Base-by-base conservation (phyloP, 257 asterid species). In the Parsonsia alboflavescens region DNA sequence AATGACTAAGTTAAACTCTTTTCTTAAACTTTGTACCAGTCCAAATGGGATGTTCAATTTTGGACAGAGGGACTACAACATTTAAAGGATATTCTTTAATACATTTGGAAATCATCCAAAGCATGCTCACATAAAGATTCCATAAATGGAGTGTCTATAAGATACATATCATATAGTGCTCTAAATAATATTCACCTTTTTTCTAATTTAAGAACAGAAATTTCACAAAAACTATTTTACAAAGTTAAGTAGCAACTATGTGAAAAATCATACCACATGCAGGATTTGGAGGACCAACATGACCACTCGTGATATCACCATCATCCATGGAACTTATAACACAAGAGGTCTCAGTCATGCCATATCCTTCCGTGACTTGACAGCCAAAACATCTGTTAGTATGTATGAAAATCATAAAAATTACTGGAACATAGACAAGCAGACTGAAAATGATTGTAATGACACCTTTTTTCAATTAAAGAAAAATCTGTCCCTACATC, bases 261-360 rank as follows among this genome's bases (percentile, higher is more conserved):
- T 61, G 71, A 22, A 70, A 72, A 53, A 70, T 73, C 95, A 83
- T 82, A 94, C 98, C 98, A 80, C 98, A 94, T 3, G 98, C 96
- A 72, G 97, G 86, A 84, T 84, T 94, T 46, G 98, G 98, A 73
- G 96, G 84, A 75, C 98, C 98, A 70, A 94, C 97, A 80, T 94
- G 98, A 75, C 97, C 98, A 39, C 82, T 77, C 68, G 87, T 81
- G 85, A 30, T 72, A 84, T 94, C 97, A 62, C 84, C 86, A 45
- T 88, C 96, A 24, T 90, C 90, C 87, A 94, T 86, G 58, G 88
- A 63, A 85, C 93, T 94, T 78, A 94, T 94, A 71, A 90, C 95
- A 82, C 98, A 91, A n/a, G 98, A 91, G 71, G 95, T 81, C 80
- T 94, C 98, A 36, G 98, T 94, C 98, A 94, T 94, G 61, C 98